Evolutionary conservation across 2,329 filamentous ascomycete genomes (phyloP).

Genomic region (Fusarium circinatum): DNA sequence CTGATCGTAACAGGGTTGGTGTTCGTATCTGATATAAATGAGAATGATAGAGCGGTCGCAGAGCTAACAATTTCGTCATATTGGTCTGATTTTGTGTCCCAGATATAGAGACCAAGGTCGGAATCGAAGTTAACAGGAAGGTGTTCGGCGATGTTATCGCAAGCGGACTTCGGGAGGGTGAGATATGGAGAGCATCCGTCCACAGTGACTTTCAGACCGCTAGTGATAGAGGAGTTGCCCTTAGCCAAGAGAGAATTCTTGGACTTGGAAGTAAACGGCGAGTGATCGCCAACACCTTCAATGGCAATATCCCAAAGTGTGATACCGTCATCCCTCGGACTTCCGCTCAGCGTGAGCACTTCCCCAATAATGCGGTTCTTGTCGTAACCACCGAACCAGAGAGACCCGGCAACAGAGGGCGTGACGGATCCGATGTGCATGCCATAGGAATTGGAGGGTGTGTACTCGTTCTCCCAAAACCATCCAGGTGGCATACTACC

Average conservation of each 20-base stretch:
- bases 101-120: neutral
- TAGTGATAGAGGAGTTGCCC: neutral
- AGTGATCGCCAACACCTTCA: neutral
- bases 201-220: neutral
- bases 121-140: neutral
- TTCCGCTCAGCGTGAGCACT: neutral
- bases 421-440: conserved; percentile 4
- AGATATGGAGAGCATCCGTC: conserved; percentile 6
- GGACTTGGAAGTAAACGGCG: neutral
- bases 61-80: neutral
- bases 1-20: conserved; percentile 1
- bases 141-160: neutral
- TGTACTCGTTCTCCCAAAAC: neutral
- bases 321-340: neutral
- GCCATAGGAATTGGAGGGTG: neutral
- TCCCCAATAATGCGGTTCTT: conserved; percentile 2
- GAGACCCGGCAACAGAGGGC: neutral
- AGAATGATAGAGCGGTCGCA: neutral
- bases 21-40: neutral
- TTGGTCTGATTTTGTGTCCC: neutral
- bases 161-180: conserved; percentile 6
- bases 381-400: conserved; percentile 9
- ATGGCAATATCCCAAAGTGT: conserved; percentile 3
- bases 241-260: neutral
- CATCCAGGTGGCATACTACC: conserved; percentile 4